Base-by-base conservation (phyloP, 306 rosid species). In the Phaseolus lunatus region DNA sequence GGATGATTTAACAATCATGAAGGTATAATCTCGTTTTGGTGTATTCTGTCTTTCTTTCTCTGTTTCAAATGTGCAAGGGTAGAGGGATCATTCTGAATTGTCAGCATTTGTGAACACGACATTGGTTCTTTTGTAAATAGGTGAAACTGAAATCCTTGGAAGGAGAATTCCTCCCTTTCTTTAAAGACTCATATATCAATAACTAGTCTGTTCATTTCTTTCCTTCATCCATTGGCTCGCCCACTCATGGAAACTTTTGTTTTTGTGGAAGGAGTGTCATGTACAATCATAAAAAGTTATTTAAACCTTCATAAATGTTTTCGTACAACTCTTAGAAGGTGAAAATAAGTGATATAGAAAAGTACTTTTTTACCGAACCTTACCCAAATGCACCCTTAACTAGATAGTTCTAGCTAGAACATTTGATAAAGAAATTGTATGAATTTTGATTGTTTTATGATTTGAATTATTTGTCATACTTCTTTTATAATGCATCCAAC, bases 1-100 rank as follows among this genome's bases (percentile, higher is more conserved):
- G 99, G 99, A 96, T 80, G 93, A 96, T 88, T 77, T 96, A 78
- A 75, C 99, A 31, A 88, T 93, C 82, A 96, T 96, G 99, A 92
- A 89, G 99, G 99, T 96, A 85, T 70, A 18, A n/a, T 66, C 48
- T 58, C 7, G 56, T 35, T 56, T 27, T 73, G 43, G 50, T 65
- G 70, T 79, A 5, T 27, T 56, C 67, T 26, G 23, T 80, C 71
- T 72, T 53, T 52, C 43, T 70, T n/a, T n/a, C n/a, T n/a, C 16
- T 66, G 19, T 70, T 49, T 73, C 45, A 15, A 61, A 19, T 61
- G 35, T 23, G n/a, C 63, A 10, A 23, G 35, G 63, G 63, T 57
- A 24, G 63, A 24, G 35, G 63, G 33, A 23, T 57, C 63, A 24
- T 57, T 16, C 63, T 24, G 9, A 11, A 16, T 24, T 22, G 58